These are phyloP conservation scores for Aureobasidium pullulans DNA, from an alignment of 2,329 filamentous ascomycete genomes.

Conservation along the genomic window DNA sequence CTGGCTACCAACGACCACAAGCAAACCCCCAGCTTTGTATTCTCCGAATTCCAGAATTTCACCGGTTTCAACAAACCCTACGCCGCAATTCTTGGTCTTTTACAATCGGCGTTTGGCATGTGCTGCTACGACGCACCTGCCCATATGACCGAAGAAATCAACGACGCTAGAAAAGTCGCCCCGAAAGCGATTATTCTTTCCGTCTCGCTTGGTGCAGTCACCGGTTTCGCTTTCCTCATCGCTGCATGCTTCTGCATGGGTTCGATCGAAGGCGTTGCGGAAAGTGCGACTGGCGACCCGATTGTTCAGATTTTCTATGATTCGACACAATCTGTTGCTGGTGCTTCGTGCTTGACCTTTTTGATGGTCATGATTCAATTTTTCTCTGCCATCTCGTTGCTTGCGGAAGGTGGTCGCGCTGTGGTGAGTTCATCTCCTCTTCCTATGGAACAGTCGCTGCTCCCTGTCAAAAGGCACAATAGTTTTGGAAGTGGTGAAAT, in stretches of 20 bases:
- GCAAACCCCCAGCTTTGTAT: constrained; percentile 48
- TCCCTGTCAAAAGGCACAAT: too few species aligned
- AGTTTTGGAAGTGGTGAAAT: too few species aligned
- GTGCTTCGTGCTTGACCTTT: constrained; percentile 38
- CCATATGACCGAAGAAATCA: constrained; percentile 52
- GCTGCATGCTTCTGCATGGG: constrained; percentile 46
- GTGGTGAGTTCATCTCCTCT: constrained; percentile 18
- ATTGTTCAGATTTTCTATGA: constrained; percentile 48
- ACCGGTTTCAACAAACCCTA: constrained; percentile 46
- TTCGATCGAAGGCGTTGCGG: constrained; percentile 40
- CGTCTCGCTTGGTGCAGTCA: constrained; percentile 38
- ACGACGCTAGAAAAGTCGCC: constrained; percentile 43
- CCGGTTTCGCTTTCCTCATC: constrained; percentile 43
- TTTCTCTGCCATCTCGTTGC: constrained; percentile 39
- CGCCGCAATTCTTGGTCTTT: constrained; percentile 45
- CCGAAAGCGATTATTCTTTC: constrained; percentile 42
- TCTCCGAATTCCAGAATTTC: constrained; percentile 47
- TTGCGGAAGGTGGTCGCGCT: constrained; percentile 41
- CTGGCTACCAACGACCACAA: constrained; percentile 49
- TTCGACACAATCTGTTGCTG: constrained; percentile 38
- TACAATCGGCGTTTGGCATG: constrained; percentile 50
- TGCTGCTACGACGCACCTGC: constrained; percentile 39
- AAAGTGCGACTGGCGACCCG: constrained; percentile 42
- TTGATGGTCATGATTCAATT: constrained; percentile 44
- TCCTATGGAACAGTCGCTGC: too few species aligned